Base-by-base conservation (phyloP, 1,139 yeast genomes). In the Scheffersomyces stambukii region DNA sequence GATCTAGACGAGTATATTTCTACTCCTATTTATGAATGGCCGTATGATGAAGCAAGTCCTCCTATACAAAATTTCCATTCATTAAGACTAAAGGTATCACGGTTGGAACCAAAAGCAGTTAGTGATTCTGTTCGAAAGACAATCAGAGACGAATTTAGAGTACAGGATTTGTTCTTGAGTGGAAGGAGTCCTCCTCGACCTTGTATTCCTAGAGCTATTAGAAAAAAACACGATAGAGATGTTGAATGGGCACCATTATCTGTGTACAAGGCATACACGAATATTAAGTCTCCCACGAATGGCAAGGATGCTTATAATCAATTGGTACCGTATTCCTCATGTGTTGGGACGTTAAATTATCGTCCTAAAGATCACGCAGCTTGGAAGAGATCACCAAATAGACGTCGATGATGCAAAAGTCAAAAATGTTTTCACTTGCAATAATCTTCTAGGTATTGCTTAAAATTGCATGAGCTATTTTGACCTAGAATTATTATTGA, bases 261-360 rank as follows among this genome's bases (percentile, higher is more conserved):
- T 14, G 46, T 64, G 3, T 62, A 49, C 38, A 54, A 58, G 22
- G 67, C 65, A 3, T 63, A 53, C 33, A 60, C 69, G 12, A 58
- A 52, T 33, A 35, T 54, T 28, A 56, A 54, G 24, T 46, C 53
- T 11, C 45, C 43, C 12, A 38, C 51, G 33, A 38, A 50, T 39
- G 47, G 40, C 13, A 33, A 54, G 44, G 42, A 51, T 41, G 38
- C 50, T 3, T 40, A 38, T 20, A 40, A 40, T 29, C 36, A 40
- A 20, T 31, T 40, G 24, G 43, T 40, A 5, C 43, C 43, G 11
- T 38, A 40, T 28, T 33, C 35, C 19, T 36, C 41, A 12, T 40
- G 43, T 29, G 37, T 40, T 25, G 43, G 43, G 3, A 40, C 43
- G 8, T 35, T 40, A 18, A 40, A 40, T 22, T 40, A 40, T 26